These are phyloP conservation scores for Hyphopichia khmerensis DNA, from an alignment of 1,139 yeast species.

Conservation along the genomic window DNA sequence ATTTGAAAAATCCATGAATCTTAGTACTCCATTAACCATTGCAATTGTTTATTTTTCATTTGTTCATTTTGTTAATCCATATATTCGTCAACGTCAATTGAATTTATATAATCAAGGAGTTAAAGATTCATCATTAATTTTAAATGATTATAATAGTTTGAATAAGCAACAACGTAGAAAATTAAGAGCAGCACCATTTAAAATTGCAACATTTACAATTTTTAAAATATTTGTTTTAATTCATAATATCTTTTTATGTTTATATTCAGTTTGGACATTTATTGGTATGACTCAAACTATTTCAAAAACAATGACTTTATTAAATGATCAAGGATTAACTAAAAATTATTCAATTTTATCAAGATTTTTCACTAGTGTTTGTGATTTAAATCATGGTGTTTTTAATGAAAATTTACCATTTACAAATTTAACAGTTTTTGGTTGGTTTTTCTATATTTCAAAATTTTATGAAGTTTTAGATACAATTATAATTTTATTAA, in stretches of 20 bases:
- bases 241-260: conserved; percentile 63
- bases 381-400: conserved; percentile 62
- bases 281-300: conserved; percentile 62
- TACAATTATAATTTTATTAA: conserved; percentile 64
- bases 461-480: conserved; percentile 75
- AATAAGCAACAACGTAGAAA: conserved; percentile 27
- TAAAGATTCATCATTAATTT: conserved; percentile 4
- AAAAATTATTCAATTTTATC: not conserved
- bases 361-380: conserved; percentile 58
- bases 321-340: not conserved
- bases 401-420: conserved; percentile 38
- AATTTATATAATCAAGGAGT: conserved; percentile 15
- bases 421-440: conserved; percentile 56
- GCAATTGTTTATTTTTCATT: conserved; percentile 59
- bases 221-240: conserved; percentile 59
- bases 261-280: conserved; percentile 72
- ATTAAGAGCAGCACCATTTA: conserved; percentile 57
- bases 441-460: conserved; percentile 69
- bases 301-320: conserved; percentile 28
- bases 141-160: conserved; percentile 7
- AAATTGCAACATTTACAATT: conserved; percentile 42
- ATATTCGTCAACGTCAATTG: conserved; percentile 36
- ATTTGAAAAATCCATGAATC: conserved; percentile 34
- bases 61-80: conserved; percentile 57
- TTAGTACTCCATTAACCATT: conserved; percentile 54